Evolutionary conservation across 2,329 filamentous ascomycete genomes (phyloP), one percentile per base, ranked within the genome.

Genomic region (Scorias spongiosa): DNA sequence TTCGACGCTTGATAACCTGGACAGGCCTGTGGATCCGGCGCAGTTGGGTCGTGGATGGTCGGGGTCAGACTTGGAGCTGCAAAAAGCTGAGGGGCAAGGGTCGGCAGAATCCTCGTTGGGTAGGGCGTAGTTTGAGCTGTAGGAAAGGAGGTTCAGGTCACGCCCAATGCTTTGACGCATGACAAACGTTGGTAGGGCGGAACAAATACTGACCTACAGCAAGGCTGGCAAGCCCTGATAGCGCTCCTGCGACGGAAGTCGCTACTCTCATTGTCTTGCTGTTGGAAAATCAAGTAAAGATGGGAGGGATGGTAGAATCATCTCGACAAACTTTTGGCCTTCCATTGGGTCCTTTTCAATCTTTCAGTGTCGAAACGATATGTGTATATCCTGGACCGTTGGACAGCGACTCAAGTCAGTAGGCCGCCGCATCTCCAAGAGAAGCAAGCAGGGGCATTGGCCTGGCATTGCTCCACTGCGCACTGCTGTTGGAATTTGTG

Each of bases 1-100:
- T 52, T 55, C 10, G 45, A 51, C 2, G 55, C 56, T 30, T 46
- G 50, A 46, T 57, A 58, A 11, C 56, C 56, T 5, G 56, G 55
- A 39, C 55, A 58, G 17, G 47, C 42, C 36, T 57, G 53, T 5
- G 54, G 40, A 44, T 57, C 46, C 10, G 53, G 53, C 2, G 55
- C 54, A 4, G 46, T 44, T 18, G 40, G 42, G 37, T 57, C 53
- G 40, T 48, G 44, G 41, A 57, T 49, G 18, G 50, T 56, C 10
- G 55, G 54, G 5, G 52, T 54, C 12, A 57, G 46, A 30, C 48
- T 55, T 6, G 55, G 54, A 17, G 55, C 54, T 10, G 49, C 47
- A 43, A 45, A 45, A 37, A 52, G 43, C 41, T 60, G 56, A 29
- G 57, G 52, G 40, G 26, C 40, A 5, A 53, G 44, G 2, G 51